A percentile compares a stretch with the other conserved stretches of the same genome.
phyloP scores from a whole-genome alignment of 257 asterid genomes.

The Leonotis leonurus region DNA sequence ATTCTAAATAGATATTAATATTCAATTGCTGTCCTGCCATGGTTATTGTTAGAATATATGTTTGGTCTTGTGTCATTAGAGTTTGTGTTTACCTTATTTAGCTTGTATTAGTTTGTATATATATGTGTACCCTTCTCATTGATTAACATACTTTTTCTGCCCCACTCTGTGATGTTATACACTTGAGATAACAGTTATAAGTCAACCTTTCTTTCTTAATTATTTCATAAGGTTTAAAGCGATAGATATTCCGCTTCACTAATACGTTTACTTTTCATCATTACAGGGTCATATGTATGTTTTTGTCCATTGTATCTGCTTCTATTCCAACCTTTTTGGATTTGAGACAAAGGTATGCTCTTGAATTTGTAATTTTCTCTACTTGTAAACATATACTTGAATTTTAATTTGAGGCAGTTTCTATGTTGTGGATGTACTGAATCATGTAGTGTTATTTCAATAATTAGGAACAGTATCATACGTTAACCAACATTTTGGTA shows the following conservation, averaged over 20 bases:
- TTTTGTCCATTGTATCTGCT: conserved; percentile 77
- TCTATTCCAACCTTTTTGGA: conserved; percentile 91
- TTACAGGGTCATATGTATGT: conserved; percentile 98
- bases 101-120: too few relatives aligned
- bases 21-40: background rate
- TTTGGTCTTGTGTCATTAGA: too few relatives aligned
- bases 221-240: background rate
- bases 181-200: too few relatives aligned
- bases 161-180: too few relatives aligned
- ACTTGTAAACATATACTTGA: background rate
- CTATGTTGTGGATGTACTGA: background rate
- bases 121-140: too few relatives aligned
- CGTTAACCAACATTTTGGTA: background rate
- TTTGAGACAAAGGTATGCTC: conserved; percentile 89
- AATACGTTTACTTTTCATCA: conserved; percentile 11
- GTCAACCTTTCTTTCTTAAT: too few relatives aligned
- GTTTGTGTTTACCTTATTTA: too few relatives aligned
- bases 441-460: background rate
- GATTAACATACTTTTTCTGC: too few relatives aligned
- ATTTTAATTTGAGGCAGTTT: background rate
- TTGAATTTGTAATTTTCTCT: background rate
- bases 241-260: background rate
- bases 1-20: conserved; percentile 6
- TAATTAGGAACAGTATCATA: background rate
- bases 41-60: too few relatives aligned